phyloP scores from a whole-genome alignment of 2,329 filamentous ascomycete genomes.

The Penicillium sp. region DNA sequence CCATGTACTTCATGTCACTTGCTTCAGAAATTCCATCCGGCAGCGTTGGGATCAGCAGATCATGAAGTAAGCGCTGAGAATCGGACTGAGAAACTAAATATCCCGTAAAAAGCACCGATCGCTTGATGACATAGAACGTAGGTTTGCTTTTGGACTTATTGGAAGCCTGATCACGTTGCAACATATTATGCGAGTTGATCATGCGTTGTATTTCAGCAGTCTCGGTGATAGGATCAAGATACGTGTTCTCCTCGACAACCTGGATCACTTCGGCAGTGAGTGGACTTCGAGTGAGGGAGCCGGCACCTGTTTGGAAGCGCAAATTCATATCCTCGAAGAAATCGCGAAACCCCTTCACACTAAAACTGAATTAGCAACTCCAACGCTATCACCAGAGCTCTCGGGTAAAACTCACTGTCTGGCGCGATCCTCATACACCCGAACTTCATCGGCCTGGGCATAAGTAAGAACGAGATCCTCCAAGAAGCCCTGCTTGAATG shows the following conservation, averaged over 20 bases:
- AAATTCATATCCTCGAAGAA: conserved; percentile 77
- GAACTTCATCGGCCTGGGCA: conserved; percentile 71
- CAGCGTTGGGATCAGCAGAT: conserved; percentile 55
- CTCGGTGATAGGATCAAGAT: conserved; percentile 71
- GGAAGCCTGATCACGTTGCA: conserved; percentile 27
- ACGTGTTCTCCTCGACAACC: conserved; percentile 68
- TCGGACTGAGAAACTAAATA: conserved; percentile 74
- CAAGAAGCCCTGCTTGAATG: conserved; percentile 85
- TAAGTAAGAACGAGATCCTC: conserved; percentile 80
- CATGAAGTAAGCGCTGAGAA: conserved; percentile 61
- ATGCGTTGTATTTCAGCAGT: conserved; percentile 80
- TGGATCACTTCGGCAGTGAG: conserved; percentile 77
- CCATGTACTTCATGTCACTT: conserved; percentile 71
- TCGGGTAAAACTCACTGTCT: conserved; percentile 52
- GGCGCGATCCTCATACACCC: conserved; percentile 58
- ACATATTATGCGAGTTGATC: conserved; percentile 75
- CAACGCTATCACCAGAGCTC: too few species aligned
- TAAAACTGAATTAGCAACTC: conserved; percentile 31
- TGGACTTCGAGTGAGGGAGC: conserved; percentile 52
- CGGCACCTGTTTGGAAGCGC: conserved; percentile 41
- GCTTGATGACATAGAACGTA: conserved; percentile 61
- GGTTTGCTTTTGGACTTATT: conserved; percentile 36
- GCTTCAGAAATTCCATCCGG: conserved; percentile 56
- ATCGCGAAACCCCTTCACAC: conserved; percentile 72
- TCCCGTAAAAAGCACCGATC: conserved; percentile 84